Base-by-base conservation (phyloP, 768 basidiomycete genomes). In the Hebeloma cylindrosporum region DNA sequence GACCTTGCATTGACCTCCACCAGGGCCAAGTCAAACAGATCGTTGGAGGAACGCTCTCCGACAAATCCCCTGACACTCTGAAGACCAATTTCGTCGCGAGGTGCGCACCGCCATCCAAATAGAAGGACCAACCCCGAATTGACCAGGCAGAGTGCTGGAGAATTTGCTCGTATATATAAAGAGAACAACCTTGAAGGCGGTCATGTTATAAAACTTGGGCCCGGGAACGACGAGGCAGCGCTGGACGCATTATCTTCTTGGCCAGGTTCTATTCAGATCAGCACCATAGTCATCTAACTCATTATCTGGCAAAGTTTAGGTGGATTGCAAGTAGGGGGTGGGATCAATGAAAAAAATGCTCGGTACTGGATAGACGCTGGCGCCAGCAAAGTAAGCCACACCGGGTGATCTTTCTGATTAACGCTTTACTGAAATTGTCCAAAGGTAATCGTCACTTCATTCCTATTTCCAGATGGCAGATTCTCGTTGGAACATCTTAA, bases 391-490 rank as follows among this genome's bases (percentile, higher is more conserved):
- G 95, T 67, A 43, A 7, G 53, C 29, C 16, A 21, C 16, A 21
- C 33, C 4, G 25, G 27, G 35, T 8, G n/a, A 25, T 38, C 28
- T 20, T 8, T 13, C 25, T 17, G 25, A 22, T 8, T 35, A 39
- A 8, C 33, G 26, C 23, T 28, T 47, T 10, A 21, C 43, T 42
- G 34, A 40, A 45, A n/a, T 48, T 31, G 10, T 22, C 26, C 35
- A 4, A 56, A 98, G 94, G 83, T 98, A 53, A 97, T 99, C 41
- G 88, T 99, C n/a, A 99, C 96, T 3, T 96, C 94, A 9, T 91
- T 84, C 66, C 81, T 99, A 31, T 99, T 99, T 51, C 94, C 96
- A 0, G 63, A 67, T n/a, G 85, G 73, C 2, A 81, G 74, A 50
- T 95, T 98, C 68, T 85, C 85, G 13, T 62, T 85, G 49, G 79